phyloP scores from a whole-genome alignment of 1,284 basidiomycete species.

The Agroathelia rolfsii region DNA sequence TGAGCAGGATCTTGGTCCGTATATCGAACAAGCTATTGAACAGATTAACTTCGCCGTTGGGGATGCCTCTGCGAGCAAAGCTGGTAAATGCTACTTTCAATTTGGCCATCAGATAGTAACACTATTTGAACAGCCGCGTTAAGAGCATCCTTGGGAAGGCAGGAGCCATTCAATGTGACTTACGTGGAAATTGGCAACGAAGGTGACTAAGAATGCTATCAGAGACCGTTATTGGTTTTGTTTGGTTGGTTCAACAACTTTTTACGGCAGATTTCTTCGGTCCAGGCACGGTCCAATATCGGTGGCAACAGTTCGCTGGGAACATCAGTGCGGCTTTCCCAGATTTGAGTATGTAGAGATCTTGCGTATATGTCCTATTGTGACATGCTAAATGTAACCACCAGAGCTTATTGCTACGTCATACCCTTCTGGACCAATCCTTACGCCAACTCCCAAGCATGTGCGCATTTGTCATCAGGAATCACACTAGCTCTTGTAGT shows the following conservation, averaged over 20 bases:
- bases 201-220: no score
- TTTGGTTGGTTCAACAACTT: no score
- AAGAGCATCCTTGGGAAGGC: conserved; percentile 52
- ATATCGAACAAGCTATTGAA: conserved; percentile 26
- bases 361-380: neutral
- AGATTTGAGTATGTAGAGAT: no score
- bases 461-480: no score
- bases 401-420: conserved; percentile 26
- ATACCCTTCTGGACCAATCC: conserved; percentile 23
- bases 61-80: conserved; percentile 22
- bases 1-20: conserved; percentile 25
- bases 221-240: no score
- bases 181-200: conserved; percentile 65
- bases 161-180: conserved; percentile 45
- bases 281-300: no score
- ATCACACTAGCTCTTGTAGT: neutral
- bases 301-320: conserved; percentile 26
- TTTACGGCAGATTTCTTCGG: no score
- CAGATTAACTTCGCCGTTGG: conserved; percentile 29
- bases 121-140: conserved; percentile 44
- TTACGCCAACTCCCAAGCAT: no score
- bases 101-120: no score
- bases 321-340: conserved; percentile 21
- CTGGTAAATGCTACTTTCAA: conserved; percentile 16
- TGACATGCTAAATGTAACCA: conserved; percentile 6